These are phyloP conservation scores for Sarcocystis neurona DNA, from an alignment of 169 alveolate species.

Conservation along the genomic window DNA sequence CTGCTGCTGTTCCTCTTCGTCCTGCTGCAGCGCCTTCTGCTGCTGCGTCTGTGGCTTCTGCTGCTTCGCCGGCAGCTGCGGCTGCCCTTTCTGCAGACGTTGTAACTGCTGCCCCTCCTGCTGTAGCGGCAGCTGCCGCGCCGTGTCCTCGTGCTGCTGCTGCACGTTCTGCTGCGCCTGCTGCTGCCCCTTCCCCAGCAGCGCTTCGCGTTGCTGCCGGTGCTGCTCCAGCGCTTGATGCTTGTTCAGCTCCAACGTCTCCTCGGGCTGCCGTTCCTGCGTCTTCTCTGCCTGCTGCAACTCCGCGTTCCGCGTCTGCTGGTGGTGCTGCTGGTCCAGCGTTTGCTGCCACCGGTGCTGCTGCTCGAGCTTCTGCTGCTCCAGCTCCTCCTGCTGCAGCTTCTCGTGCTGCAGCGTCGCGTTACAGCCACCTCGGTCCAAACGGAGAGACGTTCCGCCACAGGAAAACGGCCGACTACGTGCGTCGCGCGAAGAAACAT, in stretches of 20 bases:
- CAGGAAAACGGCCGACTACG: slow-evolving; percentile 38
- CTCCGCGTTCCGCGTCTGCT: too few species aligned
- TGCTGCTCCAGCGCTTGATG: background rate
- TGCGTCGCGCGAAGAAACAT: slow-evolving; percentile 55
- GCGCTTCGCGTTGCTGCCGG: slow-evolving; percentile 1
- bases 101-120: background rate
- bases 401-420: background rate
- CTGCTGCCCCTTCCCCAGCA: slow-evolving; percentile 6
- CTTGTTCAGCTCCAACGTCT: background rate
- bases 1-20: slow-evolving; percentile 4
- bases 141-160: background rate
- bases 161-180: background rate
- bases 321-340: too few species aligned
- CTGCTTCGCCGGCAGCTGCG: background rate
- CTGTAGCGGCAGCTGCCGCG: background rate
- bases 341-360: too few species aligned
- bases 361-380: background rate
- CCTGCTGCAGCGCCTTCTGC: slow-evolving; percentile 24
- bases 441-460: slow-evolving; percentile 36
- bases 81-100: background rate
- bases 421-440: slow-evolving; percentile 7
- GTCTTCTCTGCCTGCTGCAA: background rate
- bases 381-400: background rate
- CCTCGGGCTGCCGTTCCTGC: background rate
- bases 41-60: background rate